Evolutionary conservation across 495 filamentous ascomycete genomes (phyloP), one percentile per base, ranked within the genome.

Genomic region (Alectoria sarmentosa): DNA sequence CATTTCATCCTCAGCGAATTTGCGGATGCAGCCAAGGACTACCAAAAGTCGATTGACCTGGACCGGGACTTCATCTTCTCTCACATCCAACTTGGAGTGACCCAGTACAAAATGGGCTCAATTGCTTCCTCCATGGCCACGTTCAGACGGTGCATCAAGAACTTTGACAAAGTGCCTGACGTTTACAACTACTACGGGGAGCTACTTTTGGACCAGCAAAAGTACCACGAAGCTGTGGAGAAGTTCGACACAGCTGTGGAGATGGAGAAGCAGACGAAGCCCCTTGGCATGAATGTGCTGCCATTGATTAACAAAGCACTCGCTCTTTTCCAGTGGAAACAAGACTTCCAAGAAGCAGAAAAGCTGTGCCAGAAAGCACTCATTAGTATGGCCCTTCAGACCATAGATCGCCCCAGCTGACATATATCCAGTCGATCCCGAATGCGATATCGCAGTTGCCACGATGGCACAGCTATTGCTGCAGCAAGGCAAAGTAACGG

Each of bases 171-270:
- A 67, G 91, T 93, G 13, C 92, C 94, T 8, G 94, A 99, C 73
- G 94, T 99, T 4, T 99, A 98, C 80, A 99, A 99, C 80, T 99
- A 98, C 83, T 98, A 95, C 68, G 94, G 94, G 72, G 94, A 99
- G 77, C 84, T 99, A n/a, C 81, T 99, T 30, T 85, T 99, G 28
- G 94, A 99, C 79, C 94, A 99, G 80, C 85, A 89, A 75, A 96
- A 96, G 77, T 97, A 85, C 75, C 80, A 89, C 58, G 94, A 98
- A 73, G 94, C 94, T 17, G 95, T 99, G 67, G 89, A 96, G 78
- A 96, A 97, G 79, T 99, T 99, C 71, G 94, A 99, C 73, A 94
- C 85, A 57, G 94, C 95, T 1, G 90, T 98, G 56, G 92, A 97
- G 73, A 95, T 98, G 88, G 94, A 99, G 81, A 92, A 92, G 82